These are phyloP conservation scores for Thermomucor indicae-seudaticae DNA, from an alignment of 371 early-diverging fungal genomes.

Conservation along the genomic window DNA sequence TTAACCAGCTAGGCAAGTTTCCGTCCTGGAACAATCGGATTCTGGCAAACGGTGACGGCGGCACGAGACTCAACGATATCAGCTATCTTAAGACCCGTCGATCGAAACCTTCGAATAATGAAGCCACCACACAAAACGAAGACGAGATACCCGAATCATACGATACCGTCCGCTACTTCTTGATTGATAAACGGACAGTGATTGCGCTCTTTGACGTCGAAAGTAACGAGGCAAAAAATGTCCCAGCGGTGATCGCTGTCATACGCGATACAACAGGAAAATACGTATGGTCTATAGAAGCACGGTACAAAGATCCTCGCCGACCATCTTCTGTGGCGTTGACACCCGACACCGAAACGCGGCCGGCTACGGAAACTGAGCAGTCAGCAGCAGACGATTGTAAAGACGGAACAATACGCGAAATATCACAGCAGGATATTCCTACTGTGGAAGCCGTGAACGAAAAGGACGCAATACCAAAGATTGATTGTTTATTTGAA, in stretches of 20 bases:
- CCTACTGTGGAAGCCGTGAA: constrained; percentile 18
- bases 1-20: constrained; percentile 68
- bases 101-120: not conserved
- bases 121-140: constrained; percentile 1
- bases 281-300: constrained; percentile 63
- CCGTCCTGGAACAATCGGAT: constrained; percentile 53
- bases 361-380: constrained; percentile 10
- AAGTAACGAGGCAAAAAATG: constrained; percentile 5
- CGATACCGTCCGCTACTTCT: constrained; percentile 60
- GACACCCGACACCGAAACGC: constrained; percentile 8
- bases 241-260: constrained; percentile 46
- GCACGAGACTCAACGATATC: constrained; percentile 59
- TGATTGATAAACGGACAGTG: constrained; percentile 61
- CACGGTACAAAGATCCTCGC: constrained; percentile 41
- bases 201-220: constrained; percentile 45
- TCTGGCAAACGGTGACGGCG: constrained; percentile 52
- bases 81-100: constrained; percentile 13
- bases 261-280: constrained; percentile 71
- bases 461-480: constrained; percentile 35
- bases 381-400: not conserved
- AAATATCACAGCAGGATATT: not conserved
- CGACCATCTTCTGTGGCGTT: constrained; percentile 2
- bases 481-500: constrained; percentile 32
- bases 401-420: not conserved
- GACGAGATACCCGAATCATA: constrained; percentile 7